Evolutionary conservation across 139 green algal species (phyloP).

Genomic region (Chlamydomonas sp.): DNA sequence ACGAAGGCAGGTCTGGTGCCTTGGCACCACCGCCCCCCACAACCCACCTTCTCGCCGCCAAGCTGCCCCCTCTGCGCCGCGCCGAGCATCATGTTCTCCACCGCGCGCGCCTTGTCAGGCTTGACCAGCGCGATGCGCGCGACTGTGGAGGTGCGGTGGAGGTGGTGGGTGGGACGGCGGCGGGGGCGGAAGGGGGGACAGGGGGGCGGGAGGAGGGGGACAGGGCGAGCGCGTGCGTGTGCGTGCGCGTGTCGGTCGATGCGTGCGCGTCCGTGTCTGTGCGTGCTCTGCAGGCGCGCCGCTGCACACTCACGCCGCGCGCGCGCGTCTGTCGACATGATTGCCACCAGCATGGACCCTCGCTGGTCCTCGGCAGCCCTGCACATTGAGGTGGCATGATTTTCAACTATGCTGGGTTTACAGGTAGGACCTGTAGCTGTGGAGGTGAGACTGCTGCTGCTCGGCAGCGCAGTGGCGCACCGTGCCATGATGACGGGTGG

Average conservation of each 20-base stretch:
- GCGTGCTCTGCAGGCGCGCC: neutral
- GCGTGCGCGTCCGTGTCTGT: neutral
- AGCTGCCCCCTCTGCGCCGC: conserved; percentile 69
- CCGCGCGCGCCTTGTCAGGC: conserved; percentile 81
- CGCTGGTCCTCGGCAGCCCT: conserved; percentile 69
- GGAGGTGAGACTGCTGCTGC: no score
- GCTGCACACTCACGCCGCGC: conserved; percentile 63
- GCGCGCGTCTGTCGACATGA: conserved; percentile 68
- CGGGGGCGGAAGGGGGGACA: neutral
- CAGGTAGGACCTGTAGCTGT: no score
- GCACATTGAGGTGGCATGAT: no score
- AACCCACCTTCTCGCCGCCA: conserved; percentile 67
- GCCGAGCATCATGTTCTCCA: conserved; percentile 85
- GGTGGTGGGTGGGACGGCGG: neutral
- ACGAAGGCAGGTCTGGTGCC: no score
- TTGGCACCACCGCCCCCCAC: no score
- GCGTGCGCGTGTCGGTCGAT: neutral
- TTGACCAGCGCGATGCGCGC: conserved; percentile 89
- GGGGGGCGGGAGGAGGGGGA: neutral
- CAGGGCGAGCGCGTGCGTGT: neutral
- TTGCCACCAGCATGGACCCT: conserved; percentile 56
- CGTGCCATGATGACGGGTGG: no score
- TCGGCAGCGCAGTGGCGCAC: no score
- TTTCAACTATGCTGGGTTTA: no score
- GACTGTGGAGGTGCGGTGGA: conserved; percentile 58